These are phyloP conservation scores for Neohortaea acidophila DNA, from an alignment of 495 filamentous ascomycete species.

Conservation along the genomic window DNA sequence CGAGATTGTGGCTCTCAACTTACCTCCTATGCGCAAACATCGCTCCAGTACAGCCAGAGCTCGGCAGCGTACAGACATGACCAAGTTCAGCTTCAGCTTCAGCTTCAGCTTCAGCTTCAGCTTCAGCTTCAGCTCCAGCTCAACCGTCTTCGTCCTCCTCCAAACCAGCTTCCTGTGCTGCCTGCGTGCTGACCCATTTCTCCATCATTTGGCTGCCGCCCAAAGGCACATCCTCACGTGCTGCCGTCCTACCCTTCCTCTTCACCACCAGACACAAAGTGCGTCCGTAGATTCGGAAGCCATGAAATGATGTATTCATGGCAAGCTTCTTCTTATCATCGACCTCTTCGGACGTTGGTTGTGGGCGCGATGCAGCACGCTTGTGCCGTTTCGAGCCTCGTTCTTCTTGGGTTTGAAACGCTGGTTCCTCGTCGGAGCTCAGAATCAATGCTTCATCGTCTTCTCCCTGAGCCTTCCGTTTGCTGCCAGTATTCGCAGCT, in stretches of 20 bases:
- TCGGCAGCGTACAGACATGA: too few relatives aligned
- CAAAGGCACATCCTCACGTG: slow-evolving; percentile 20
- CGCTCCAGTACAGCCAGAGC: too few relatives aligned
- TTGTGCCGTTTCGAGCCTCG: slow-evolving; percentile 8
- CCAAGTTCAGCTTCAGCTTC: too few relatives aligned
- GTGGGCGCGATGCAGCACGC: neutral
- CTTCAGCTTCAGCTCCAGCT: too few relatives aligned
- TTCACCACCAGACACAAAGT: slow-evolving; percentile 85
- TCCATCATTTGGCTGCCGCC: slow-evolving; percentile 72
- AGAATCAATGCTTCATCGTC: slow-evolving; percentile 19
- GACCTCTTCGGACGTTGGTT: slow-evolving; percentile 22
- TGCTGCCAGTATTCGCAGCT: slow-evolving; percentile 10
- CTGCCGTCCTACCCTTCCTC: slow-evolving; percentile 36
- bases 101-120: too few relatives aligned
- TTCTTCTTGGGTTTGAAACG: slow-evolving; percentile 13
- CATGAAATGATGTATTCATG: slow-evolving; percentile 76
- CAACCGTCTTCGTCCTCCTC: slow-evolving; percentile 33
- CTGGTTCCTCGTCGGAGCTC: slow-evolving; percentile 16
- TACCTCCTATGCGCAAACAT: too few relatives aligned
- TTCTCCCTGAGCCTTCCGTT: slow-evolving; percentile 8
- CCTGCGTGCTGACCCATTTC: slow-evolving; percentile 62
- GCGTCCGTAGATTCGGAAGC: slow-evolving; percentile 85
- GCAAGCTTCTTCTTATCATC: slow-evolving; percentile 85
- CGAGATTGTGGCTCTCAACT: too few relatives aligned
- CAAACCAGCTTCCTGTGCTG: slow-evolving; percentile 22